Evolutionary conservation across 2,329 filamentous ascomycete species (phyloP).

Genomic region (Colletotrichum sp.): DNA sequence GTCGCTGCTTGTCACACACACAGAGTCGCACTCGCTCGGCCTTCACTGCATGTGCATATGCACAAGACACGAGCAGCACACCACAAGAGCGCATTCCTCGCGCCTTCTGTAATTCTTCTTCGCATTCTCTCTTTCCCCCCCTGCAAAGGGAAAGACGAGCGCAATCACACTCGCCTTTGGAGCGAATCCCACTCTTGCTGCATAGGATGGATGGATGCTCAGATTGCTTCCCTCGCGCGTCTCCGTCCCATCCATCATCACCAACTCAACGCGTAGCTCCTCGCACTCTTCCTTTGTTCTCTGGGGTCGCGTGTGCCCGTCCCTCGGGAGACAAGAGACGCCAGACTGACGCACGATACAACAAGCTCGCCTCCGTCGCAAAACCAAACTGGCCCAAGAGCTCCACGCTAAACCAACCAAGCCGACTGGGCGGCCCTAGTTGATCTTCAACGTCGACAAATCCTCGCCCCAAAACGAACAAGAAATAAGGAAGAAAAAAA

Average conservation of each 20-base stretch:
- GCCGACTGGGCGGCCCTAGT: conserved; percentile 5
- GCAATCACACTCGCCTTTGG: not conserved
- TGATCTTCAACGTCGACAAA: conserved; percentile 19
- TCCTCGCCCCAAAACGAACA: not conserved
- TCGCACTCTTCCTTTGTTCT: conserved; percentile 13
- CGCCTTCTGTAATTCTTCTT: conserved; percentile 15
- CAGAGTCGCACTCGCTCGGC: conserved; percentile 1
- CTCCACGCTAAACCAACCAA: conserved; percentile 3
- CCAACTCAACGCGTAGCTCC: not conserved
- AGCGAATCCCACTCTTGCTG: not conserved
- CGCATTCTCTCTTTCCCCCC: conserved; percentile 12
- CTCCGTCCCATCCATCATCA: not conserved
- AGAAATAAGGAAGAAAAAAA: not conserved
- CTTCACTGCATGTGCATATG: conserved; percentile 15
- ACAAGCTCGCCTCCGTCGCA: conserved; percentile 16
- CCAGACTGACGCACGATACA: conserved; percentile 17
- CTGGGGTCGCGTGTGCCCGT: not conserved
- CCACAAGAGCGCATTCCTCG: conserved; percentile 6
- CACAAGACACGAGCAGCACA: conserved; percentile 1
- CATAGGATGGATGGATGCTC: not conserved
- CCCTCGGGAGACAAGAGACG: conserved; percentile 14
- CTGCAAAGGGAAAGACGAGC: not conserved
- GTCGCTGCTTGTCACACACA: not conserved
- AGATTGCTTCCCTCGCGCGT: not conserved
- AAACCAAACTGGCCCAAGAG: not conserved